phyloP scores from a whole-genome alignment of 345 rosid species.

The Anacardium occidentale region DNA sequence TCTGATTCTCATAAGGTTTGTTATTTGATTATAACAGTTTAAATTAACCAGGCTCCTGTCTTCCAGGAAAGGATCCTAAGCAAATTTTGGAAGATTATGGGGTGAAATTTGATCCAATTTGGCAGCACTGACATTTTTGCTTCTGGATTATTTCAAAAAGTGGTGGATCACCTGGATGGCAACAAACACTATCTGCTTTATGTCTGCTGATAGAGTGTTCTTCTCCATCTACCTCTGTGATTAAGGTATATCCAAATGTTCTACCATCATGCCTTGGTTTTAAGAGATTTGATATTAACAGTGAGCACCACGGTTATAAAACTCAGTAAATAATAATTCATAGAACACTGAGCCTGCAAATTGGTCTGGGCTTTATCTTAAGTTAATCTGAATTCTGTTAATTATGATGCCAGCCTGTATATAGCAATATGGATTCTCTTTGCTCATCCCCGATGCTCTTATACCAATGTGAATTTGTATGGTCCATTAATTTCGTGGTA shows the following conservation, averaged over 20 bases:
- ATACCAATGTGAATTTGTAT: no score
- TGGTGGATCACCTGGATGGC: constrained; percentile 71
- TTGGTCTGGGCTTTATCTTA: neutral
- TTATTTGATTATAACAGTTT: constrained; percentile 7
- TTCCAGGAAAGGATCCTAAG: constrained; percentile 41
- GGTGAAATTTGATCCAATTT: constrained; percentile 81
- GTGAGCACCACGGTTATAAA: neutral
- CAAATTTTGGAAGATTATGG: constrained; percentile 33
- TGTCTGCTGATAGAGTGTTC: constrained; percentile 44
- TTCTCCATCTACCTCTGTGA: constrained; percentile 41
- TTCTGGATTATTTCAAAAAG: constrained; percentile 78
- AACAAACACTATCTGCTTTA: constrained; percentile 73
- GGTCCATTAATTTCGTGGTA: neutral
- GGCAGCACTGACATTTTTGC: constrained; percentile 91
- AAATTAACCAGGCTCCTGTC: constrained; percentile 10
- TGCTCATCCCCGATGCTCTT: neutral
- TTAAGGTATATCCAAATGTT: constrained; percentile 52
- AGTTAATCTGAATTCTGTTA: neutral
- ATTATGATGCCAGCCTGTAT: neutral
- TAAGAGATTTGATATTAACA: neutral
- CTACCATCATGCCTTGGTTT: neutral
- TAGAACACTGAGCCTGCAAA: neutral
- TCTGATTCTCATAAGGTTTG: constrained; percentile 9
- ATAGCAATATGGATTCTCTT: neutral
- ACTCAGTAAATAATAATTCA: neutral